Evolutionary conservation across 306 rosid genomes (phyloP), one percentile per base, ranked within the genome.

Genomic region (Lagenaria siceraria): DNA sequence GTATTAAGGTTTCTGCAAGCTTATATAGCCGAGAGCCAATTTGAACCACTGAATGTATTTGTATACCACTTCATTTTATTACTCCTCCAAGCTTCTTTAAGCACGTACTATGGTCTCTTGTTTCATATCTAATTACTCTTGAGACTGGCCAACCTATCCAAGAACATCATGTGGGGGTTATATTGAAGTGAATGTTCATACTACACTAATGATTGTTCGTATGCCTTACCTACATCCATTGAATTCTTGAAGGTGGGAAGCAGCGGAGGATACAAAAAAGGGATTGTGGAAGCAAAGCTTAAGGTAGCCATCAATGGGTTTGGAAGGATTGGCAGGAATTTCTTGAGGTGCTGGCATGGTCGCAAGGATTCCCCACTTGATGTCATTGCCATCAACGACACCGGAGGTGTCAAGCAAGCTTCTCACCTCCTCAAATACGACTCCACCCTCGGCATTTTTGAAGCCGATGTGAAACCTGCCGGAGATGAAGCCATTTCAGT

Each of bases 401-500:
- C 97, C 0, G 99, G 99, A 19, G 99, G 99, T 33, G 86, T 95
- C 14, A 95, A 92, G 88, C 97, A 95, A 82, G 99, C 99, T 36
- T 95, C 99, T 77, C 99, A 95, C 89, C 97, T 95, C 80, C 97
- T 95, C 85, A 95, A 95, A 83, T 95, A 95, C 55, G 99, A 95
- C 71, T 95, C 99, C 63, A 95, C 91, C 54, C 99, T 92, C 9
- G 99, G 99, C 53, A 95, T 89, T 86, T 95, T 95, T 31, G 97
- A 92, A 0, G 97, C 99, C 11, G 96, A 90, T 38, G 99, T 95
- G 80, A 92, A 95, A 83, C 97, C 99, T 59, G 86, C 38, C 24
- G 97, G 97, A 0, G 86, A 80, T 24, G 63, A 68, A 5, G 92
- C 82, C 53, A 88, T 95, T 81, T 92, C 97, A 0, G 97, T 95